These are phyloP conservation scores for Rubia tinctorum DNA, from an alignment of 305 asterid genomes.

Conservation along the genomic window DNA sequence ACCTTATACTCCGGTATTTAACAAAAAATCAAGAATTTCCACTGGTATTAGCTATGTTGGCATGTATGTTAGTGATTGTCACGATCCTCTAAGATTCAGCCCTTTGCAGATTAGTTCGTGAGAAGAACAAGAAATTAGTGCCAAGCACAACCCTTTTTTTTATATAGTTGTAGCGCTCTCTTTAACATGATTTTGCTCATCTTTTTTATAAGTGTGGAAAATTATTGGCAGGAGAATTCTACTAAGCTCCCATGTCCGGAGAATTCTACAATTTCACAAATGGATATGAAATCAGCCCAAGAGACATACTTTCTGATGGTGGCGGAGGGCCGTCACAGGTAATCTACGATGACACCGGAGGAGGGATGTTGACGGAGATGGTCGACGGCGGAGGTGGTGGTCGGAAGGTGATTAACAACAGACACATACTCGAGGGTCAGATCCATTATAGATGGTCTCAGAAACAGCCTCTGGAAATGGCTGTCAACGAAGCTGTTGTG, in stretches of 20 bases:
- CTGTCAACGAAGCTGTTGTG: slow-evolving; percentile 32
- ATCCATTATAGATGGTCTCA: slow-evolving; percentile 49
- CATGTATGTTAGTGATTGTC: background rate
- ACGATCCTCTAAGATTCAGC: background rate
- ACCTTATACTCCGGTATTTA: slow-evolving; percentile 5
- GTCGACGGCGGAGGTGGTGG: slow-evolving; percentile 30
- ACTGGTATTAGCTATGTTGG: no score
- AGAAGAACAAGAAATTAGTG: background rate
- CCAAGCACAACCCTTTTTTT: background rate
- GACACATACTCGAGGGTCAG: slow-evolving; percentile 36
- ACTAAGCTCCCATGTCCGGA: slow-evolving; percentile 39
- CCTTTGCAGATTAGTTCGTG: background rate
- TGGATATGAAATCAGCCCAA: slow-evolving; percentile 32
- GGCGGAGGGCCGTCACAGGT: slow-evolving; percentile 20
- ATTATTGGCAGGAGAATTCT: background rate
- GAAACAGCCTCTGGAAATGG: slow-evolving; percentile 30
- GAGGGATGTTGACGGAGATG: slow-evolving; percentile 48
- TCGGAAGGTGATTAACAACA: slow-evolving; percentile 28
- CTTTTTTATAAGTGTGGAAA: background rate
- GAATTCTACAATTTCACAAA: slow-evolving; percentile 36
- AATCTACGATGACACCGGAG: slow-evolving; percentile 32
- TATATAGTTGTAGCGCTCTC: no score
- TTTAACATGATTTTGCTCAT: no score
- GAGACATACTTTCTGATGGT: slow-evolving; percentile 21
- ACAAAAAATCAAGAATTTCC: no score